Percentiles rank a stretch among this genome's conserved stretches.
Conservation (phyloP, 2,329 filamentous ascomycete species). For the Fusarium dimerum region DNA sequence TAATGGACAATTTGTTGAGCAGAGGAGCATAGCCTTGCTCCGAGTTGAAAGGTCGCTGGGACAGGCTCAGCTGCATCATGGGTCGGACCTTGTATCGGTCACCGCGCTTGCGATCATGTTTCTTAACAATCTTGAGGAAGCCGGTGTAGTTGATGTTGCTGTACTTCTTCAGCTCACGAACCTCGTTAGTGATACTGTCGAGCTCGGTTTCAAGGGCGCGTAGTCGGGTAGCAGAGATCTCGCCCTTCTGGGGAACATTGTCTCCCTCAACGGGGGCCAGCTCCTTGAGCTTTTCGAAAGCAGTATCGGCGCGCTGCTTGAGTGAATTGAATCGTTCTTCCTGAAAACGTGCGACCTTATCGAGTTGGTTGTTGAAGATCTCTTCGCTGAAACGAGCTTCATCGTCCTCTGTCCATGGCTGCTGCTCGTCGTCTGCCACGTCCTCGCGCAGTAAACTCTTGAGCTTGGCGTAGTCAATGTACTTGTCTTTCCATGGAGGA, state of each 20-base stretch:
- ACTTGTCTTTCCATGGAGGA: slow-evolving; percentile 85
- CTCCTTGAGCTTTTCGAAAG: slow-evolving; percentile 74
- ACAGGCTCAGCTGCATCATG: slow-evolving; percentile 85
- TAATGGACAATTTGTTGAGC: slow-evolving; percentile 85
- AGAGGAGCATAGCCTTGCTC: slow-evolving; percentile 86
- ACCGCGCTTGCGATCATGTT: slow-evolving; percentile 93
- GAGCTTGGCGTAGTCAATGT: slow-evolving; percentile 94
- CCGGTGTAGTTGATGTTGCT: slow-evolving; percentile 96
- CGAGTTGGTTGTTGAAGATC: slow-evolving; percentile 89
- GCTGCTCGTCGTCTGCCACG: slow-evolving; percentile 58
- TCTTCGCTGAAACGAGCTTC: slow-evolving; percentile 94
- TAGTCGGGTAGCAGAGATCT: slow-evolving; percentile 54
- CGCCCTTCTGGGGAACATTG: slow-evolving; percentile 47
- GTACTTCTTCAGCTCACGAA: slow-evolving; percentile 92
- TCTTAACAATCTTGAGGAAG: slow-evolving; percentile 98
- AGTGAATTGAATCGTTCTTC: slow-evolving; percentile 67
- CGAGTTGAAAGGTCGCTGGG: slow-evolving; percentile 90
- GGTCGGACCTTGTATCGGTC: slow-evolving; percentile 85
- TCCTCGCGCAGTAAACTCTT: slow-evolving; percentile 87
- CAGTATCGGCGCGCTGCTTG: slow-evolving; percentile 54
- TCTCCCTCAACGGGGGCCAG: slow-evolving; percentile 64
- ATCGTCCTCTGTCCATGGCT: slow-evolving; percentile 88
- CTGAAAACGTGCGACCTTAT: slow-evolving; percentile 93
- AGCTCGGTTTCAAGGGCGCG: slow-evolving; percentile 77
- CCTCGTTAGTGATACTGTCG: slow-evolving; percentile 84